Base-by-base conservation (phyloP, 2,329 filamentous ascomycete species). In the Beauveria medogensis region DNA sequence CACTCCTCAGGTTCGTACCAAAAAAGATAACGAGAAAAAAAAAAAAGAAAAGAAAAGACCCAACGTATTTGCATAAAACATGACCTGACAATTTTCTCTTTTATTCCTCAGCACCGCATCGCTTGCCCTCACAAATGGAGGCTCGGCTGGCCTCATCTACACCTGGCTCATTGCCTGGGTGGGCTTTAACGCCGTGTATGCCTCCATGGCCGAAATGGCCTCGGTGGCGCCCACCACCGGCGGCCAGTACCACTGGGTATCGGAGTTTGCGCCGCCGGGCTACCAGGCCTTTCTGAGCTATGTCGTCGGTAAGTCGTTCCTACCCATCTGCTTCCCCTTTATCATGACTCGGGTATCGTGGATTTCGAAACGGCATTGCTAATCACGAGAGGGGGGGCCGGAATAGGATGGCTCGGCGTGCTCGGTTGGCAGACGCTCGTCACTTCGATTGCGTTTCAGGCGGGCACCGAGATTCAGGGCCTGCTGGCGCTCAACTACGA, bases 241-340 rank as follows among this genome's bases (percentile, higher is more conserved):
- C 18, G 80, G 80, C 3, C 80, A 83, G 65, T 82, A 82, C 62
- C 78, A 81, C 64, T 82, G 79, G 79, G 78, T 81, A 2, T 80
- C 75, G 1, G 78, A 80, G 58, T 81, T 81, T 64, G 74, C 77
- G 2, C 75, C 78, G 0, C 67, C 66, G 1, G 69, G 69, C 54
- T 73, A 74, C 51, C 79, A 82, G 65, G 79, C 77, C 57, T 74
- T 78, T 40, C 68, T 82, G 1, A 81, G 77, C 59, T 84, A 82
- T 65, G 65, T 78, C 10, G 60, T 63, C 66, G 59, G 58, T 55
- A 34, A 22, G 50, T 10, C 20, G 34, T 37, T 37, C 24, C 16
- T 8, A 7, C 10, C 37, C 2, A n/a, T 37, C 14, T 24, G 3
- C 20, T 30, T 20, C 43, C 16, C 24, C 5, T 47, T 41, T 28